Base-by-base conservation (phyloP, 2,329 filamentous ascomycete genomes). In the Xylaria sp. region DNA sequence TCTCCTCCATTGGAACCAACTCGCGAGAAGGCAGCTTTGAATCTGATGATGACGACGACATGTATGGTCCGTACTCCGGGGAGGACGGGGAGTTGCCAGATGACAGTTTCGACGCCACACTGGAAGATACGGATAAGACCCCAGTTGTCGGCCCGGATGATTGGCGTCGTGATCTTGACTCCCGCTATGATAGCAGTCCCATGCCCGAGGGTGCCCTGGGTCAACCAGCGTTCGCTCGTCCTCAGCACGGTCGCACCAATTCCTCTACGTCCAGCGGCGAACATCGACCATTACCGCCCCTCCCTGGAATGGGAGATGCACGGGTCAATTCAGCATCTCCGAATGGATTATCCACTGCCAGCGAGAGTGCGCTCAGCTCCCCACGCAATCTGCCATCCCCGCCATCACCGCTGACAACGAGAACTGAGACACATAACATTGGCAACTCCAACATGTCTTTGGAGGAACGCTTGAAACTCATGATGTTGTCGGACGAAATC, bases 111-210 rank as follows among this genome's bases (percentile, higher is more conserved):
- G 95, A 98, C 81, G 95, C 93, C 15, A 97, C 94, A 7, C 87
- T 98, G 1, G 95, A 98, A 81, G 95, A 98, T 77, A 95, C 94
- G 5, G 94, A 97, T 77, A 98, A 98, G 85, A 98, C 96, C 0
- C 96, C 96, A 0, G 96, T 99, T 12, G 95, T 99, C n/a, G 89
- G 97, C 25, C 96, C 96, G 0, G 96, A 98, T 76, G 94, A 98
- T 79, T 99, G 96, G 96, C 90, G 92, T 72, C 92, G 94, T 83
- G 82, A 93, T 82, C 79, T 90, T 37, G 90, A 92, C 46, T 89
- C 94, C 74, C 88, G 90, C 1, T 96, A 92, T 75, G 90, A 91
- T 51, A 88, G 86, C 69, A 94, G 90, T 76, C 91, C 92, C 1
- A 89, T 88, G 83, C 89, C 90, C 7, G 88, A 89, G 54, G 81